phyloP scores from a whole-genome alignment of 495 filamentous ascomycete species.

The Neurospora sp. region DNA sequence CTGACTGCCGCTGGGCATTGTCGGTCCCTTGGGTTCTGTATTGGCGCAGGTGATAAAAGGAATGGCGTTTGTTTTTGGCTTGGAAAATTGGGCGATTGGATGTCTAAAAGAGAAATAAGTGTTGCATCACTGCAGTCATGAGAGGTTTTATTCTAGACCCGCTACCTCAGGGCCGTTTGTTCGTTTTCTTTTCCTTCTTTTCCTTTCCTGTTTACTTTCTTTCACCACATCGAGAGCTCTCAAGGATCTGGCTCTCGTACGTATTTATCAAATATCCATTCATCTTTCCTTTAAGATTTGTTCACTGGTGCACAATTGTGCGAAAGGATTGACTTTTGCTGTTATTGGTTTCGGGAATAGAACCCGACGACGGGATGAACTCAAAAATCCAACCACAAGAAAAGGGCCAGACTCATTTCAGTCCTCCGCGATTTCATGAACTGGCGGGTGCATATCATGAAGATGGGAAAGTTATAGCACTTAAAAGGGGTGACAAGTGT shows the following conservation, averaged over 20 bases:
- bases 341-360: too few relatives aligned
- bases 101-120: not conserved
- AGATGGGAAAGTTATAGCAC: not conserved
- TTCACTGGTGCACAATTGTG: too few relatives aligned
- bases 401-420: not conserved
- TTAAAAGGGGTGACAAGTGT: too few relatives aligned
- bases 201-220: too few relatives aligned
- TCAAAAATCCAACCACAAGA: not conserved
- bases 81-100: not conserved
- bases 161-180: not conserved
- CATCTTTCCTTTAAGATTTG: too few relatives aligned
- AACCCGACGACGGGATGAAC: not conserved
- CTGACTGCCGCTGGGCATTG: not conserved
- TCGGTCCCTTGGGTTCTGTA: not conserved
- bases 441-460: not conserved
- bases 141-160: not conserved
- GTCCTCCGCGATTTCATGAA: not conserved
- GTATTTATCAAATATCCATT: too few relatives aligned
- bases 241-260: too few relatives aligned
- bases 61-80: not conserved
- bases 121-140: not conserved
- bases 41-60: not conserved
- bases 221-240: too few relatives aligned
- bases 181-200: not conserved
- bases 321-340: too few relatives aligned